Conservation (phyloP, 169 alveolate genomes). For the Neospora caninum region DNA sequence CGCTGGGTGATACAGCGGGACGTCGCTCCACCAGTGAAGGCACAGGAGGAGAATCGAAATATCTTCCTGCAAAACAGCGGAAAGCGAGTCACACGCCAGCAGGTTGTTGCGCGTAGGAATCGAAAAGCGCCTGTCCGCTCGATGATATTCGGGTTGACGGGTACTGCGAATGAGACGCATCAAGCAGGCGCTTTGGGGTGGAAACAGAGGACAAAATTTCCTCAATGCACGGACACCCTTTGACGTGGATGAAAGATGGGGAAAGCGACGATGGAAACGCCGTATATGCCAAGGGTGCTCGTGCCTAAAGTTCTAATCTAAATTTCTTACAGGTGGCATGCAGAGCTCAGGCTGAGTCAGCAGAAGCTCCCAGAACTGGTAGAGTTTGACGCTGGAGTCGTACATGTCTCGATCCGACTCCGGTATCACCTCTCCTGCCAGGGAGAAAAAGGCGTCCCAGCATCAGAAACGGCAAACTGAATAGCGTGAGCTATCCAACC, state of each 20-base stretch:
- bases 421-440: background rate
- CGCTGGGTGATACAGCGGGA: background rate
- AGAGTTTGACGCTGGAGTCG: background rate
- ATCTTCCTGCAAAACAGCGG: background rate
- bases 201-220: no score
- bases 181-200: no score
- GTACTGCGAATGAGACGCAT: no score
- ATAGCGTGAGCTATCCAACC: no score
- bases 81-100: background rate
- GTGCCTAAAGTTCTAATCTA: background rate
- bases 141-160: no score
- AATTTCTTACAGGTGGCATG: background rate
- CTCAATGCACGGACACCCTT: background rate
- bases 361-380: background rate
- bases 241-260: background rate
- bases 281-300: background rate
- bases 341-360: background rate
- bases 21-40: conserved; percentile 52
- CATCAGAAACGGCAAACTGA: no score
- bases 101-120: no score
- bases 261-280: background rate
- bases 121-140: no score
- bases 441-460: background rate
- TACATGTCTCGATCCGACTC: background rate
- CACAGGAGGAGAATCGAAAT: background rate